A percentile compares a stretch with the other conserved stretches of the same genome.
Conservation (phyloP, 176 grass and related monocot genomes). For the Hyparrhenia diplandra region DNA sequence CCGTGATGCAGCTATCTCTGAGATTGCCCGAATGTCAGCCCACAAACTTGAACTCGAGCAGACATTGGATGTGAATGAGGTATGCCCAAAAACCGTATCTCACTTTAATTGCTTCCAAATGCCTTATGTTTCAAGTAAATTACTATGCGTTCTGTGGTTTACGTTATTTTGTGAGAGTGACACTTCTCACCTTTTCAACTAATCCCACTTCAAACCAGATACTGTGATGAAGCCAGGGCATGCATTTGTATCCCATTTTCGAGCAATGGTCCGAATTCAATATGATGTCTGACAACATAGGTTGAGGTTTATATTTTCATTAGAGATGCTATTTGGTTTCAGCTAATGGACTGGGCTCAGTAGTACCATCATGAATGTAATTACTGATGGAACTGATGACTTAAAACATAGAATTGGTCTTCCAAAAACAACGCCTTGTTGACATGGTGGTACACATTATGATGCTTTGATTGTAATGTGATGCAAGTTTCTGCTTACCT, state of each 20-base stretch:
- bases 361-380: background rate
- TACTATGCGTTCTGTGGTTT: background rate
- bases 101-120: background rate
- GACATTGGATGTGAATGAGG: slow-evolving; percentile 28
- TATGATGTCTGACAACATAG: background rate
- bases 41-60: slow-evolving; percentile 63
- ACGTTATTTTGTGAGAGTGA: background rate
- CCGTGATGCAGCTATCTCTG: slow-evolving; percentile 55
- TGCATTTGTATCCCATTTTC: background rate
- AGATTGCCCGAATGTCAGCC: slow-evolving; percentile 79
- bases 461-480: background rate
- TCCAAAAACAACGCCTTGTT: background rate
- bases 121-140: background rate
- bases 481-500: background rate
- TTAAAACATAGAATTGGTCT: background rate
- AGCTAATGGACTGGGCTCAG: background rate
- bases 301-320: background rate
- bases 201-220: background rate
- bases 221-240: background rate
- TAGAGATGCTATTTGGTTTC: background rate
- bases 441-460: background rate
- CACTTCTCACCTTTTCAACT: background rate
- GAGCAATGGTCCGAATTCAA: background rate
- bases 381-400: background rate
- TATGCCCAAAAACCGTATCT: background rate